Conservation (phyloP, 108 stramenopile species). For the Pseudonitzschia pungens region DNA sequence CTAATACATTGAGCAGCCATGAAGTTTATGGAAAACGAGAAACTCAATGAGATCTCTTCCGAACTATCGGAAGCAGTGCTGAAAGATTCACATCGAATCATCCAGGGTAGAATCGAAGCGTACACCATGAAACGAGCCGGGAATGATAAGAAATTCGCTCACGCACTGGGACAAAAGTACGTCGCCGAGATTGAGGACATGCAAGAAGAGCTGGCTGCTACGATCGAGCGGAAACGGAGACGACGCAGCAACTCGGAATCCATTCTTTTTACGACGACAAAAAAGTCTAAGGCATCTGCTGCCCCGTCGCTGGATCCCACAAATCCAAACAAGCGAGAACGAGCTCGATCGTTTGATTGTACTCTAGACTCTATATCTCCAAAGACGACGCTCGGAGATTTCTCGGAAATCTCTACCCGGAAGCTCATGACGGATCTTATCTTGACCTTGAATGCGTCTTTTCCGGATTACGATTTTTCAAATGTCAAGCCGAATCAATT, state of each 20-base stretch:
- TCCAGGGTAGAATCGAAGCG: conserved; percentile 85
- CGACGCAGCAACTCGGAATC: conserved; percentile 23
- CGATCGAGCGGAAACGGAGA: conserved; percentile 21
- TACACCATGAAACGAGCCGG: conserved; percentile 85
- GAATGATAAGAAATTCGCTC: conserved; percentile 81
- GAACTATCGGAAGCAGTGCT: conserved; percentile 65
- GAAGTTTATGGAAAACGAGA: conserved; percentile 83
- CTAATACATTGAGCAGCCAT: conserved; percentile 31
- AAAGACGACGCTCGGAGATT: conserved; percentile 58
- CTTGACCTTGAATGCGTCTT: conserved; percentile 87
- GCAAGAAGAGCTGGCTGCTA: conserved; percentile 42
- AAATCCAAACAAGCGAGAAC: conserved; percentile 26
- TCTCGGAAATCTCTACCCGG: conserved; percentile 72
- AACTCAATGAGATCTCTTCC: conserved; percentile 67
- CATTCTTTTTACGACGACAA: not conserved
- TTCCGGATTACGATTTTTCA: conserved; percentile 94
- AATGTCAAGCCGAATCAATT: conserved; percentile 78
- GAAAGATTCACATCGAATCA: conserved; percentile 54
- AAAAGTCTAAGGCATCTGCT: conserved; percentile 8
- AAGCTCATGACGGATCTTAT: conserved; percentile 91
- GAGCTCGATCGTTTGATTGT: conserved; percentile 48
- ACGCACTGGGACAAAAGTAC: conserved; percentile 72
- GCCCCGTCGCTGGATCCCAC: not conserved
- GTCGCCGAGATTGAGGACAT: conserved; percentile 63
- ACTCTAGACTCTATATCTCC: conserved; percentile 29